Percentiles rank a stretch among this genome's conserved stretches.
Evolutionary conservation across 192 early-diverging fungal species (phyloP).

Genomic region (Entophlyctis helioformis): DNA sequence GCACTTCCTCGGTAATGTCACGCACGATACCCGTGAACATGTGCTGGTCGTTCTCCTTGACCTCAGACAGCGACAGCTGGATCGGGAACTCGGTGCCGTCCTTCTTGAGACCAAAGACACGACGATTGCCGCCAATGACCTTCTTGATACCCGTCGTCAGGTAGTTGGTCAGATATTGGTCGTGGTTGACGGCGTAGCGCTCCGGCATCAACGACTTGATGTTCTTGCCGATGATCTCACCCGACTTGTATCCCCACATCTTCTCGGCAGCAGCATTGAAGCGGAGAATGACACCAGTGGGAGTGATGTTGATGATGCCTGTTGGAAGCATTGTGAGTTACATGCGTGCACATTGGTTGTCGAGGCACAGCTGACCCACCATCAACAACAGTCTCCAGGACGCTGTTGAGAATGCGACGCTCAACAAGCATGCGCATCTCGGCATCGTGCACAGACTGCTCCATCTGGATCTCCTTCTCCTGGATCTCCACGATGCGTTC

Average conservation of each 20-base stretch:
- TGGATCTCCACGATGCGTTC: conserved; percentile 6
- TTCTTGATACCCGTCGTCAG: background rate
- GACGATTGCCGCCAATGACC: background rate
- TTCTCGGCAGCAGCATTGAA: conserved; percentile 6
- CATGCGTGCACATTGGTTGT: too few relatives aligned
- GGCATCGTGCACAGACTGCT: conserved; percentile 20
- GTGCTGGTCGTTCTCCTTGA: conserved; percentile 16
- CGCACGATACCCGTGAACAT: conserved; percentile 29
- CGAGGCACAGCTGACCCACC: conserved; percentile 7
- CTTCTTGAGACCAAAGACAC: conserved; percentile 11
- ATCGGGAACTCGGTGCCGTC: conserved; percentile 19
- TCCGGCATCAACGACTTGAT: conserved; percentile 19
- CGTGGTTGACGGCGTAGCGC: conserved; percentile 1
- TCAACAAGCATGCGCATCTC: conserved; percentile 23
- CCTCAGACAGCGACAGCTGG: conserved; percentile 21
- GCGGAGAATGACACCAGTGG: conserved; percentile 11
- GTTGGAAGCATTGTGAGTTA: too few relatives aligned
- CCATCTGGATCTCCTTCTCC: conserved; percentile 27
- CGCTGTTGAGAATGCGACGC: conserved; percentile 17
- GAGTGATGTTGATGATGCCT: conserved; percentile 26
- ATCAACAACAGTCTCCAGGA: conserved; percentile 19
- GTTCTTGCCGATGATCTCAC: conserved; percentile 21
- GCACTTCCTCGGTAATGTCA: conserved; percentile 24
- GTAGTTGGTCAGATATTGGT: conserved; percentile 4
- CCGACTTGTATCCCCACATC: conserved; percentile 4